Evolutionary conservation across 1,284 basidiomycete genomes (phyloP).

Genomic region (Moesziomyces aphidis): DNA sequence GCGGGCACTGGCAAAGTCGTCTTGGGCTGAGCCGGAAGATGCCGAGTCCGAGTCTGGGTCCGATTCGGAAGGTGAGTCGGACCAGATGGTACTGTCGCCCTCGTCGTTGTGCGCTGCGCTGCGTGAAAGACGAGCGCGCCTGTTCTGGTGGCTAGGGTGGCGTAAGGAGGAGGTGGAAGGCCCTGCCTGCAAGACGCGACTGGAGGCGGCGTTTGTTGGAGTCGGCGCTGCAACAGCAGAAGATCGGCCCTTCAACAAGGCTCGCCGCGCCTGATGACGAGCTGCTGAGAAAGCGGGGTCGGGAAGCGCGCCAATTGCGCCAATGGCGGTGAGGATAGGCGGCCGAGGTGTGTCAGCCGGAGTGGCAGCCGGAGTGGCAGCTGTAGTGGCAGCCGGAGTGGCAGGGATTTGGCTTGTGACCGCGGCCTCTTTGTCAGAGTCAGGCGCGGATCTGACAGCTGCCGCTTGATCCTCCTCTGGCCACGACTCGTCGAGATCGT

Average conservation of each 20-base stretch:
- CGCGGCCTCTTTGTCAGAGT: background rate
- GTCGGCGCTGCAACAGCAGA: conserved; percentile 17
- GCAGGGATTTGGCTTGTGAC: background rate
- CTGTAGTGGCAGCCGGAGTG: conserved; percentile 14
- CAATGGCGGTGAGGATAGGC: background rate
- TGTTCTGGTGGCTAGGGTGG: conserved; percentile 33
- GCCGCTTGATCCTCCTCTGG: conserved; percentile 20
- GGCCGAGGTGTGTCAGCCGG: conserved; percentile 16
- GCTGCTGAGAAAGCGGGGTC: conserved; percentile 44
- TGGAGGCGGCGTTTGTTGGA: background rate
- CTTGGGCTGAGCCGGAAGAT: conserved; percentile 24
- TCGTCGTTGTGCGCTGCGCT: conserved; percentile 28
- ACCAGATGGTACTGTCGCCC: conserved; percentile 42
- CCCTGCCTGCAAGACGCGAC: conserved; percentile 18
- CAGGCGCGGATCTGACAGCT: conserved; percentile 3
- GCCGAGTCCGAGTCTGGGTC: conserved; percentile 24
- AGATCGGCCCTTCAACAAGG: conserved; percentile 24
- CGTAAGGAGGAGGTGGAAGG: conserved; percentile 44
- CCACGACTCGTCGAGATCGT: conserved; percentile 52
- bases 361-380: conserved; percentile 24
- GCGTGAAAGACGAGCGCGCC: conserved; percentile 10
- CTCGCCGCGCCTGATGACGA: conserved; percentile 41
- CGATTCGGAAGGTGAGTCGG: conserved; percentile 31
- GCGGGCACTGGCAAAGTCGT: conserved; percentile 45
- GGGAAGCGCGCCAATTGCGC: conserved; percentile 11